Conservation (phyloP, 768 basidiomycete species). For the Mycena floridula region DNA sequence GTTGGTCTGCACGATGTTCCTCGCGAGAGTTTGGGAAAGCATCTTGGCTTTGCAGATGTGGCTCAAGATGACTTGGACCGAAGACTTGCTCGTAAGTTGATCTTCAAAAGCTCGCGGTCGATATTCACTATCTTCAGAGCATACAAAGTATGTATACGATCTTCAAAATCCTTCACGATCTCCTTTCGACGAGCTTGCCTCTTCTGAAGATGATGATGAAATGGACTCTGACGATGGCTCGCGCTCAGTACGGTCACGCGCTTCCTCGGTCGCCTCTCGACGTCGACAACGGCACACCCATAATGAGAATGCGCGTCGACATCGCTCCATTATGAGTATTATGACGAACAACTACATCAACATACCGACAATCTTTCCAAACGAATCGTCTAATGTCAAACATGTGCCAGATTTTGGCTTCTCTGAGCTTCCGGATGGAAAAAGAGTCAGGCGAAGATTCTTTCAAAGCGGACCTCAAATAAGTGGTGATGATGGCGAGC, state of each 20-base stretch:
- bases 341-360: not conserved
- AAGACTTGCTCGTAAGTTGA: conserved; percentile 61
- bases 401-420: not conserved
- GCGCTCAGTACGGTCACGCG: not conserved
- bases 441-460: not conserved
- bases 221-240: not conserved
- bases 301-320: not conserved
- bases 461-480: not conserved
- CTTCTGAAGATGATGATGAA: conserved; percentile 1
- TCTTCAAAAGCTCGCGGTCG: not conserved
- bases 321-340: not conserved
- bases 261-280: not conserved
- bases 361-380: not conserved
- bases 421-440: not conserved
- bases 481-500: not conserved
- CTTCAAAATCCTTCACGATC: not conserved
- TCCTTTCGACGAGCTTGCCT: not conserved
- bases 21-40: conserved; percentile 54
- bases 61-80: conserved; percentile 64
- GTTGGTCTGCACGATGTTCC: conserved; percentile 85
- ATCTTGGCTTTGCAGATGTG: conserved; percentile 50
- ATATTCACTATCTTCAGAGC: not conserved
- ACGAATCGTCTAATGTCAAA: not conserved
- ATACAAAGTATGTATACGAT: not conserved
- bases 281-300: not conserved